Base-by-base conservation (phyloP, 129 eudicot species). In the Chrysanthemum seticuspe region DNA sequence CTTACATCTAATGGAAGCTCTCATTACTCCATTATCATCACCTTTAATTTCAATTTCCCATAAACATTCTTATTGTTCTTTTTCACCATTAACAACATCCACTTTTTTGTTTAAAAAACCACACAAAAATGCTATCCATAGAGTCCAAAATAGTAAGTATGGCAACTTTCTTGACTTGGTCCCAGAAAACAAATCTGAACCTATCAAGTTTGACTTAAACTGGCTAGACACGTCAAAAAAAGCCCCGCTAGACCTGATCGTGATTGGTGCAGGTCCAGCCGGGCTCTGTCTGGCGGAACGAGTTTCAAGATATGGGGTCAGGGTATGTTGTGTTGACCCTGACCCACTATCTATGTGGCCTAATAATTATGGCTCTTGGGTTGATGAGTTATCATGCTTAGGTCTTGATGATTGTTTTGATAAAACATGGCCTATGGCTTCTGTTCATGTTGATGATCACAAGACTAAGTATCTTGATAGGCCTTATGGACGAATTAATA, bases 231-330 rank as follows among this genome's bases (percentile, higher is more conserved):
- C 85, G 3, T 76, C 85, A 0, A 53, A 73, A 12, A 83, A 79
- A 60, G 9, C 71, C 18, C 18, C 80, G 14, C 71, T 83, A 10
- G 89, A 91, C 49, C 83, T 88, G 70, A 71, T 91, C 74, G 65
- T 91, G 25, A 85, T 91, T 1, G 97, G 97, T 10, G 69, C 89
- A 13, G 97, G 97, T 11, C 95, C 97, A 1, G 97, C 97, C 47
- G 97, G 97, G 58, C 89, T 91, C 65, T 83, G 97, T 58, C 71
- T 88, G 1, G 87, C 92, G 0, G 88, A 86, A 70, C 82, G 77
- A 31, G 84, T 87, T 0, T 77, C 97, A 10, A 59, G 60, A n/a
- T 55, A 70, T 19, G 95, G 91, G 60, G 74, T 91, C 36, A 73
- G 78, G 73, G 97, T 90, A 0, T 90, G 97, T 49, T 83, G 89